Base-by-base conservation (phyloP, 2,329 filamentous ascomycete genomes). In the Botrytis pseudocinerea region DNA sequence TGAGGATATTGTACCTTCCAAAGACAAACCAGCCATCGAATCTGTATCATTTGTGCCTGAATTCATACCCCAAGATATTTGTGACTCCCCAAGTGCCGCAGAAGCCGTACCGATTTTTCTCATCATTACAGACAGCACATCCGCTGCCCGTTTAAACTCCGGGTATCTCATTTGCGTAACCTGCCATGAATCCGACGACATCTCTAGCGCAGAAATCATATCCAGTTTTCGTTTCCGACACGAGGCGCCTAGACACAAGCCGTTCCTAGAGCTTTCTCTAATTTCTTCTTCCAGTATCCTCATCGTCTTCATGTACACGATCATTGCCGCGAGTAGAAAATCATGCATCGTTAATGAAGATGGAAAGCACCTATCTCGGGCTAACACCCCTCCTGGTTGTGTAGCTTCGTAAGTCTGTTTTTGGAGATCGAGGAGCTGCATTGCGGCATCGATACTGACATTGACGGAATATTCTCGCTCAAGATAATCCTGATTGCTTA, bases 241-340 rank as follows among this genome's bases (percentile, higher is more conserved):
- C 5, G 44, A 65, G 16, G 25, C 22, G 22, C n/a, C 6, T 7
- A 7, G 32, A 20, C 12, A n/a, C 5, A 32, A 65, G 16, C 25
- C 22, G 22, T 35, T 65, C 9, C n/a, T 16, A 22, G 40, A 20
- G 25, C 12, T 59, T 20, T 61, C 70, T 42, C 57, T 54, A 28
- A 35, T 35, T 42, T 71, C 70, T 8, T 35, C 38, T 16, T 69
- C 54, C 7, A 62, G 16, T 44, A 60, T 42, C n/a, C 60, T 57
- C 61, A 66, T 72, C 28, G 40, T 48, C 28, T 57, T 48, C 63
- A 74, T 32, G 61, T 70, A 74, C 4, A 91, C 77, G 20, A 91
- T 84, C 85, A 89, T 88, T 72, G 87, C 85, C 1, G 77, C 78
- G 38, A 80, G 63, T 3, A 79, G 73, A 63, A 79, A 80, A 51